A percentile compares a stretch with the other conserved stretches of the same genome.
Evolutionary conservation across 495 filamentous ascomycete genomes (phyloP).

Genomic region (Trichoderma virens): DNA sequence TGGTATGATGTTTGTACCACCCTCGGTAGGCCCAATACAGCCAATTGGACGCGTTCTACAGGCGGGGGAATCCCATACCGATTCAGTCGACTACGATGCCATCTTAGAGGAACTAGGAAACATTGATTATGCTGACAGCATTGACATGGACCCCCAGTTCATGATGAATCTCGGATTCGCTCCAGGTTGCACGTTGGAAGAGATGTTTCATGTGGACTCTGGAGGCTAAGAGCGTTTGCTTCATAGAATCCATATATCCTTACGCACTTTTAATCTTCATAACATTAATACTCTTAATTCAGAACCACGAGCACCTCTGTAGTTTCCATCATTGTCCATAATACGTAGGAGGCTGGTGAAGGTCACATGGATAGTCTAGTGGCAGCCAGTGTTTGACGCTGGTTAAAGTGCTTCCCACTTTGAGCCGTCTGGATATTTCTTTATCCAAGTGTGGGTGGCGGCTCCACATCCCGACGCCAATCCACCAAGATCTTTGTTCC

Average conservation of each 20-base stretch:
- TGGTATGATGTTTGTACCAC: slow-evolving; percentile 13
- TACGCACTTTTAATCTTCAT: neutral
- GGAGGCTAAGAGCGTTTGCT: neutral
- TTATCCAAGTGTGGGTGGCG: neutral
- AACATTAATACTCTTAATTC: too few species aligned
- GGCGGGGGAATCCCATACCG: neutral
- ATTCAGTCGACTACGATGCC: slow-evolving; percentile 42
- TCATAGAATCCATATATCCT: neutral
- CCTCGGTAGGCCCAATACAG: slow-evolving; percentile 11
- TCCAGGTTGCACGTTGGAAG: slow-evolving; percentile 24
- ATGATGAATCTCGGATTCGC: slow-evolving; percentile 56
- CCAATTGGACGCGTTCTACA: slow-evolving; percentile 14
- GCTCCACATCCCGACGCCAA: neutral
- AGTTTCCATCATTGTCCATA: neutral
- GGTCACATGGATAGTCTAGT: neutral
- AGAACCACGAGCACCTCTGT: too few species aligned
- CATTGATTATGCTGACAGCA: slow-evolving; percentile 52
- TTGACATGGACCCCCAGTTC: slow-evolving; percentile 28
- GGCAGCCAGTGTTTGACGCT: neutral
- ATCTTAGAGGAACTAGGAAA: slow-evolving; percentile 58
- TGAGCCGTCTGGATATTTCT: neutral
- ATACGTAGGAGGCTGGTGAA: neutral
- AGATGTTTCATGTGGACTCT: slow-evolving; percentile 20
- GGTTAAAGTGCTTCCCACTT: neutral
- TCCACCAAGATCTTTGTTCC: neutral